These are phyloP conservation scores for Saturnispora diversa DNA, from an alignment of 805 yeast genomes.

Conservation along the genomic window DNA sequence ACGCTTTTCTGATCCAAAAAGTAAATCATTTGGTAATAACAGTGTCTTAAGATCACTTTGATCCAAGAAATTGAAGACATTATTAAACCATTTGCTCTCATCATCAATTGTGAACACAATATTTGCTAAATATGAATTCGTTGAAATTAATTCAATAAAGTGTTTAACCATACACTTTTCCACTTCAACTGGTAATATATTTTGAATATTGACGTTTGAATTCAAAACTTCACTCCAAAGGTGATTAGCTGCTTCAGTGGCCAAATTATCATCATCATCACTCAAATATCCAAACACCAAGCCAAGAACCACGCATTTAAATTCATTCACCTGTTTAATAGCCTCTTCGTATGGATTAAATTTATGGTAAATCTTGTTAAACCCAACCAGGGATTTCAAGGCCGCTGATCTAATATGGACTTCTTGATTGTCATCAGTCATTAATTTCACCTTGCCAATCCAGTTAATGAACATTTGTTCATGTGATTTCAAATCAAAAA, in stretches of 20 bases:
- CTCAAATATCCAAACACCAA: slow-evolving; percentile 32
- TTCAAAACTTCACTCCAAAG: slow-evolving; percentile 29
- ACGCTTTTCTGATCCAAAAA: slow-evolving; percentile 61
- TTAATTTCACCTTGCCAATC: slow-evolving; percentile 24
- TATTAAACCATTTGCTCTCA: slow-evolving; percentile 7
- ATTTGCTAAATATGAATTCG: not conserved
- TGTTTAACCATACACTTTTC: slow-evolving; percentile 23
- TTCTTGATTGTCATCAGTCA: slow-evolving; percentile 38
- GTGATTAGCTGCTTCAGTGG: slow-evolving; percentile 39
- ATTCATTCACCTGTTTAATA: not conserved
- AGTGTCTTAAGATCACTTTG: slow-evolving; percentile 12
- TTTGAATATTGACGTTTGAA: slow-evolving; percentile 3
- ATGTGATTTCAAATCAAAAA: slow-evolving; percentile 4
- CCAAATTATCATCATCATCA: slow-evolving; percentile 63
- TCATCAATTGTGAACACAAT: not conserved
- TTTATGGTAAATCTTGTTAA: slow-evolving; percentile 13
- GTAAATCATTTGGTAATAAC: slow-evolving; percentile 23
- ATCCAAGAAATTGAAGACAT: slow-evolving; percentile 7
- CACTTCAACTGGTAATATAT: slow-evolving; percentile 29
- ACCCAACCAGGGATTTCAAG: slow-evolving; percentile 35
- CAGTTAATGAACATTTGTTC: slow-evolving; percentile 20
- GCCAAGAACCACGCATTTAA: slow-evolving; percentile 8
- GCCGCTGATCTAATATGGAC: slow-evolving; percentile 39
- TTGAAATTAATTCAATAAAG: not conserved
- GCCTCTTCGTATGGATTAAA: slow-evolving; percentile 1